Evolutionary conservation across 768 basidiomycete species (phyloP).

Genomic region (Leccinum uliginosum): DNA sequence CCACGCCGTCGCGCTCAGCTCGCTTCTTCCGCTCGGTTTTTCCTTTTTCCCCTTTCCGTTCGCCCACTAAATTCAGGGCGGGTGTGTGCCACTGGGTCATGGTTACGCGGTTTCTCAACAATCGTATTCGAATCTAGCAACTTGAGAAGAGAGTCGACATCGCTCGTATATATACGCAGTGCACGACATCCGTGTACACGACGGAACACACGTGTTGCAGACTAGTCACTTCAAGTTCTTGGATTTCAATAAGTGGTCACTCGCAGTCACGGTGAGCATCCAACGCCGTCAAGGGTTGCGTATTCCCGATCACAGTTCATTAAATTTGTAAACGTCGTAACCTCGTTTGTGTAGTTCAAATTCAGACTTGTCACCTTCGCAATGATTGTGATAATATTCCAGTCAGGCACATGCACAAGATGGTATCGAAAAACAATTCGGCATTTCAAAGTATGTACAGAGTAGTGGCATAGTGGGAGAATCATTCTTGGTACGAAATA

Average conservation of each 20-base stretch:
- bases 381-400: too few relatives aligned
- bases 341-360: too few relatives aligned
- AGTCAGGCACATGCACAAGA: too few relatives aligned
- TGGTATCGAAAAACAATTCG: too few relatives aligned
- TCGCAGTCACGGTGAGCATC: too few relatives aligned
- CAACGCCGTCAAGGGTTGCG: too few relatives aligned
- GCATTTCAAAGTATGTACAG: too few relatives aligned
- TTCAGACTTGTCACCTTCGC: too few relatives aligned
- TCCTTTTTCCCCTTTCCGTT: background rate
- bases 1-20: slow-evolving; percentile 30
- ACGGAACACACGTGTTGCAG: background rate
- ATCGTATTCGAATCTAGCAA: background rate
- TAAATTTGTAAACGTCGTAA: too few relatives aligned
- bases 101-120: background rate
- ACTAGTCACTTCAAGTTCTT: background rate
- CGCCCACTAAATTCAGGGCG: background rate
- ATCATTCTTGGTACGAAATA: background rate
- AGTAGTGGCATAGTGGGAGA: background rate
- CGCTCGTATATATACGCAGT: background rate
- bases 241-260: background rate
- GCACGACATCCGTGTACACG: slow-evolving; percentile 27
- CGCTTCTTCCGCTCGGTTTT: slow-evolving; percentile 32
- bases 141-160: background rate
- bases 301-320: too few relatives aligned
- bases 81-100: background rate